Evolutionary conservation across 225 moss, liverwort and hornwort genomes (phyloP), one percentile per base, ranked within the genome.

Genomic region (Pseudisothecium myosuroides): DNA sequence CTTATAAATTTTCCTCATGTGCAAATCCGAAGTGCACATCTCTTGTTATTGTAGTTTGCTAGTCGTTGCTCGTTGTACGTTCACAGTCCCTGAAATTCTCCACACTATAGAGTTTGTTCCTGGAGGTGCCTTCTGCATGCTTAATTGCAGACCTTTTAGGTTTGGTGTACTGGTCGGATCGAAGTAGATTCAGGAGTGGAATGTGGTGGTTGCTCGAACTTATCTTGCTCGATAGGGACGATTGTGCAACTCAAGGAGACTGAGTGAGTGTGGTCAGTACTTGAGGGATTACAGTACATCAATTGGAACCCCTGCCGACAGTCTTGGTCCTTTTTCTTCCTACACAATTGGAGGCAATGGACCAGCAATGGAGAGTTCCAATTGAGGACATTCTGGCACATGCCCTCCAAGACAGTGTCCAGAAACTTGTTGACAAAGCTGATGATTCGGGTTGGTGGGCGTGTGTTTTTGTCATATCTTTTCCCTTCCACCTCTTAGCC

Each of bases 391-490:
- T 39, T 24, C 4, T 69, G 23, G 4, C 3, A 69, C 12, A n/a
- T n/a, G n/a, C n/a, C n/a, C n/a, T n/a, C n/a, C n/a, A n/a, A n/a
- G n/a, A n/a, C n/a, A n/a, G n/a, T n/a, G n/a, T n/a, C n/a, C n/a
- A n/a, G n/a, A n/a, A n/a, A 13, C 3, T 7, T 7, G 7, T 1
- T 39, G 7, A 0, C 39, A 41, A 8, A 24, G 11, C 5, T 26
- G 9, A 15, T 6, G 27, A 15, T 6, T 41, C 41, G 2, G 14
- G 1, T 9, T 39, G 71, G 71, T 4, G 39, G 71, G 5, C 3
- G 14, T 71, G 41, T 68, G 39, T 39, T 23, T 0, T 5, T 23
- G 2, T 6, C 26, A 14, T 71, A 26, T 41, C 6, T 43, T 4
- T 72, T 14, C 29, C 45, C 73, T 45, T 73, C 12, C 0, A 14